phyloP scores from a whole-genome alignment of 108 stramenopile genomes.

The Pseudonitzschia delicatissima region DNA sequence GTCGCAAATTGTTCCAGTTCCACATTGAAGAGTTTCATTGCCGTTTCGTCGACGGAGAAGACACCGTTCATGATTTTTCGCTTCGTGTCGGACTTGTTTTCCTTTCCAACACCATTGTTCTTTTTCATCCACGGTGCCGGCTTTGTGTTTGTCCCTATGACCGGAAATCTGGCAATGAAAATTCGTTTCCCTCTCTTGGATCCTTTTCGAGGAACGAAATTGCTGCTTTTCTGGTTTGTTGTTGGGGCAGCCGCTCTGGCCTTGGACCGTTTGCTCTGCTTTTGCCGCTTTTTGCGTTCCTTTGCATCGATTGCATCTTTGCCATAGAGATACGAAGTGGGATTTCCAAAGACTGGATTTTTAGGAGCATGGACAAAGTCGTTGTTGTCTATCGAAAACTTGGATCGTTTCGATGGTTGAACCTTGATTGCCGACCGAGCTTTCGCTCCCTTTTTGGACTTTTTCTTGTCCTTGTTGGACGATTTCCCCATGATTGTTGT shows the following conservation, averaged over 20 bases:
- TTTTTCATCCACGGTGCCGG: conserved; percentile 2
- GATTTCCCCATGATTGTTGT: not conserved
- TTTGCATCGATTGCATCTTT: not conserved
- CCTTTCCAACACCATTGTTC: not conserved
- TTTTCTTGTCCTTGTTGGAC: not conserved
- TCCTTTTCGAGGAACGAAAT: not conserved
- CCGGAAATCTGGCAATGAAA: not conserved
- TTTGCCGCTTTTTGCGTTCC: not conserved
- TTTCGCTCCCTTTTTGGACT: not conserved
- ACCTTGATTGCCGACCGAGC: no score
- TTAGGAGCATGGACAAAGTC: not conserved
- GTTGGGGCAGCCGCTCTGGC: no score
- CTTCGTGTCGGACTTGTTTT: not conserved
- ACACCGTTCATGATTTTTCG: conserved; percentile 5
- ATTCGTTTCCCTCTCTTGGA: not conserved
- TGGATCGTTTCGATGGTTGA: not conserved
- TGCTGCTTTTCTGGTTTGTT: not conserved
- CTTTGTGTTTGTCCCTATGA: not conserved
- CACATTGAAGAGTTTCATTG: conserved; percentile 27
- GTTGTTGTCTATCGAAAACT: not conserved
- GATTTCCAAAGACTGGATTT: not conserved
- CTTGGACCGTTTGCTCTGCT: not conserved
- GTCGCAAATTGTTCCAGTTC: conserved; percentile 59
- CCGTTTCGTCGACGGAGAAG: conserved; percentile 11
- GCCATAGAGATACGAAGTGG: conserved; percentile 5